Percentiles rank a stretch among this genome's conserved stretches.
These are phyloP conservation scores for Linum trigynum DNA, from an alignment of 345 rosid genomes.

Conservation along the genomic window DNA sequence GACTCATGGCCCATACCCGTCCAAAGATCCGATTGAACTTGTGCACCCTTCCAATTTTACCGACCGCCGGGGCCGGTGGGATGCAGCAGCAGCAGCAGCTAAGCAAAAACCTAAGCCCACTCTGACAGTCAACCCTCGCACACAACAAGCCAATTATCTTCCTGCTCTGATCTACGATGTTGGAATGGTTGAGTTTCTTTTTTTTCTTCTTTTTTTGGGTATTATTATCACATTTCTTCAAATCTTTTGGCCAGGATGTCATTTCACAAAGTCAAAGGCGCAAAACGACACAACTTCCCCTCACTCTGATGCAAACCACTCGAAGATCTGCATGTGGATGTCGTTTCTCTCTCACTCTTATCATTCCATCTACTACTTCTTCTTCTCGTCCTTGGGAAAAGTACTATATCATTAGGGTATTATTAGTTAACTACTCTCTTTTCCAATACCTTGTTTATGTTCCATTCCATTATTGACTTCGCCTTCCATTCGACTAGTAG, in stretches of 20 bases:
- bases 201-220: not conserved
- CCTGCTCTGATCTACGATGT: constrained; percentile 10
- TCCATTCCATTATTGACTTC: no score
- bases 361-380: no score
- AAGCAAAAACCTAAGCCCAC: constrained; percentile 39
- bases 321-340: not conserved
- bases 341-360: no score
- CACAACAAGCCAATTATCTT: not conserved
- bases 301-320: constrained; percentile 38
- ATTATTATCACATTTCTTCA: no score
- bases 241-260: not conserved
- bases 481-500: no score
- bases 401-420: no score
- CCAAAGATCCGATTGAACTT: no score
- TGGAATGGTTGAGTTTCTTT: constrained; percentile 12
- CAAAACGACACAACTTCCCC: constrained; percentile 39
- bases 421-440: no score
- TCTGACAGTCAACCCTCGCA: constrained; percentile 46
- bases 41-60: not conserved
- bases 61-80: constrained; percentile 15
- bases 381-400: no score
- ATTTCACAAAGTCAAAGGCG: constrained; percentile 58
- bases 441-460: no score
- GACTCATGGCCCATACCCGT: no score
- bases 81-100: not conserved